phyloP scores from a whole-genome alignment of 2,329 filamentous ascomycete genomes.

The Scopulariopsis brevicaulis region DNA sequence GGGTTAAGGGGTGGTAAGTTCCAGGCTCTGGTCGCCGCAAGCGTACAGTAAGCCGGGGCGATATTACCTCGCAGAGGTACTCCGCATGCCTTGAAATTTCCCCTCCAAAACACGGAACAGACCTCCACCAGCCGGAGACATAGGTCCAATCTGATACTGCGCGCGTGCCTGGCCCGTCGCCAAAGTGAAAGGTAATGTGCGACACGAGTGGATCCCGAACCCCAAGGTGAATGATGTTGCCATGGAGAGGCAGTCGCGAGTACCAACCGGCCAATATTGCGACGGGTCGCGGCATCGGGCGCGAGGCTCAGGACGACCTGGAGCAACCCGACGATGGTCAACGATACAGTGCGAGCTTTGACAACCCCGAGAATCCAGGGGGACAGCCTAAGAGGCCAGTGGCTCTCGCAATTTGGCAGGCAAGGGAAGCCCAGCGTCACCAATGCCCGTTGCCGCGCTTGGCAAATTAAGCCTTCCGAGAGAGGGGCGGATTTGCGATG shows the following conservation, averaged over 20 bases:
- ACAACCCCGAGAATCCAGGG: background rate
- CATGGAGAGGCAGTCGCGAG: background rate
- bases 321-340: background rate
- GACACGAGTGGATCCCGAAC: background rate
- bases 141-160: background rate
- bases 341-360: background rate
- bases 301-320: background rate
- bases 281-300: background rate
- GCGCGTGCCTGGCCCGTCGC: background rate
- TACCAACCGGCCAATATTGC: background rate
- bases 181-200: background rate
- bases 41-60: background rate
- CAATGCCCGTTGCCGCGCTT: background rate
- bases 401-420: background rate
- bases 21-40: background rate
- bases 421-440: background rate
- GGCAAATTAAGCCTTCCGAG: background rate
- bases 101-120: background rate
- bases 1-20: background rate
- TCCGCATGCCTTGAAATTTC: background rate
- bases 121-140: background rate
- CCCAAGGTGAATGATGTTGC: background rate
- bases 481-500: background rate
- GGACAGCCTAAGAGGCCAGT: background rate
- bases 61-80: background rate